phyloP scores from a whole-genome alignment of 2,329 filamentous ascomycete species.

The Penicillium concentricum region DNA sequence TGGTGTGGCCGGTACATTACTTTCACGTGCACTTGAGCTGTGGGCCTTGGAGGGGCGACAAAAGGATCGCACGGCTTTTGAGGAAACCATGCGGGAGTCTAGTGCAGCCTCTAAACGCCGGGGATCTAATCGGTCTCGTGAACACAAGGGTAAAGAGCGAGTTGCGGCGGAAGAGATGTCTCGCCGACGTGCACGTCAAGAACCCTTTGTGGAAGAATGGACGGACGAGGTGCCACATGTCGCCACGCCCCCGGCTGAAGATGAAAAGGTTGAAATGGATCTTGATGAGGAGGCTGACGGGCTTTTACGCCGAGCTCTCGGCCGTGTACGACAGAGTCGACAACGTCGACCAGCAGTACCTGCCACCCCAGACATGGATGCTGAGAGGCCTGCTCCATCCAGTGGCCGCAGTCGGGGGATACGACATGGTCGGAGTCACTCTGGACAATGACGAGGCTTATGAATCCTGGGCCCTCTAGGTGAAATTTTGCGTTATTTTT shows the following conservation, averaged over 20 bases:
- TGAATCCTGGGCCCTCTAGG: background rate
- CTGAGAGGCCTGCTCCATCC: constrained; percentile 23
- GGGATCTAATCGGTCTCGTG: constrained; percentile 24
- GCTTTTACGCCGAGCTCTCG: constrained; percentile 40
- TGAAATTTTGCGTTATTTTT: constrained; percentile 1
- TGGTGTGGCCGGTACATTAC: constrained; percentile 47
- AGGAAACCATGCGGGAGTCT: constrained; percentile 11
- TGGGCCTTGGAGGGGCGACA: constrained; percentile 44
- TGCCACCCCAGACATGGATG: constrained; percentile 22
- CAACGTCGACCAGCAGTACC: constrained; percentile 16
- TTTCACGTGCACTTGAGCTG: constrained; percentile 47
- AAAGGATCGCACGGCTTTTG: constrained; percentile 14
- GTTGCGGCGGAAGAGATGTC: constrained; percentile 9
- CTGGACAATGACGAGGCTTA: constrained; percentile 13
- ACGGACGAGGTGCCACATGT: constrained; percentile 38
- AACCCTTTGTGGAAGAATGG: constrained; percentile 33
- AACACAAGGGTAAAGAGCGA: constrained; percentile 30
- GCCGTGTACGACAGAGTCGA: constrained; percentile 30
- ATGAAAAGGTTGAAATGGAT: constrained; percentile 41
- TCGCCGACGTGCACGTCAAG: constrained; percentile 26
- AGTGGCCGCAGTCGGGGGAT: constrained; percentile 20
- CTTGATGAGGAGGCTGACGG: constrained; percentile 46
- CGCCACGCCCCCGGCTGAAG: constrained; percentile 25
- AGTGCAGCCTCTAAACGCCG: constrained; percentile 17
- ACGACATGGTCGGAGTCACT: constrained; percentile 20